Percentiles rank a stretch among this genome's conserved stretches.
Conservation (phyloP, 192 early-diverging fungal species). For the Diversispora eburnea region DNA sequence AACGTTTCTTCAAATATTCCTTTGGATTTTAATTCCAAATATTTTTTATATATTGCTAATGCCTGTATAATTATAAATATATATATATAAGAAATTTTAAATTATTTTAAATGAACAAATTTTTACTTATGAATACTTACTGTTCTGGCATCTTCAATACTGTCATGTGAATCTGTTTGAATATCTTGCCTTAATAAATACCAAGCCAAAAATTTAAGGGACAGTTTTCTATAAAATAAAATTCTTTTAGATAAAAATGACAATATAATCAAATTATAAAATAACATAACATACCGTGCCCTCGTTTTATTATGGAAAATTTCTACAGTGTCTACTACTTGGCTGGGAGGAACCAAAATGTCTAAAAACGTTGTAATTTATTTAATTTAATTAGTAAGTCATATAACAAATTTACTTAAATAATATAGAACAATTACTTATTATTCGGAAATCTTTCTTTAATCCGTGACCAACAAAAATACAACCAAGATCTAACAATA, state of each 20-base stretch:
- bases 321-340: slow-evolving; percentile 93
- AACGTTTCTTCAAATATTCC: slow-evolving; percentile 70
- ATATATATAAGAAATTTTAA: neutral
- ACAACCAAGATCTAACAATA: slow-evolving; percentile 87
- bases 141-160: slow-evolving; percentile 88
- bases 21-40: slow-evolving; percentile 57
- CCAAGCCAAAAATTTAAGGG: slow-evolving; percentile 90
- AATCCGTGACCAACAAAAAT: slow-evolving; percentile 94
- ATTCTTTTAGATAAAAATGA: slow-evolving; percentile 26
- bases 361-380: slow-evolving; percentile 44
- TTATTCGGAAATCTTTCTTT: slow-evolving; percentile 92
- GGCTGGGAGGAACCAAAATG: slow-evolving; percentile 77
- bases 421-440: slow-evolving; percentile 54
- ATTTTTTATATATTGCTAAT: slow-evolving; percentile 79
- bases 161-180: slow-evolving; percentile 87
- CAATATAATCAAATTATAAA: slow-evolving; percentile 8
- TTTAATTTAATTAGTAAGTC: neutral
- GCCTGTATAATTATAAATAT: slow-evolving; percentile 44
- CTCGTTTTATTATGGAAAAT: slow-evolving; percentile 80
- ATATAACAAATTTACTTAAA: neutral
- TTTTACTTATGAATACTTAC: slow-evolving; percentile 40
- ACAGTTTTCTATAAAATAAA: slow-evolving; percentile 64
- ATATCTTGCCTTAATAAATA: slow-evolving; percentile 77
- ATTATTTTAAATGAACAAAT: slow-evolving; percentile 12
- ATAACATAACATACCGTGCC: slow-evolving; percentile 52